Evolutionary conservation across 2,329 filamentous ascomycete genomes (phyloP).

Genomic region (Xylariaceae sp.): DNA sequence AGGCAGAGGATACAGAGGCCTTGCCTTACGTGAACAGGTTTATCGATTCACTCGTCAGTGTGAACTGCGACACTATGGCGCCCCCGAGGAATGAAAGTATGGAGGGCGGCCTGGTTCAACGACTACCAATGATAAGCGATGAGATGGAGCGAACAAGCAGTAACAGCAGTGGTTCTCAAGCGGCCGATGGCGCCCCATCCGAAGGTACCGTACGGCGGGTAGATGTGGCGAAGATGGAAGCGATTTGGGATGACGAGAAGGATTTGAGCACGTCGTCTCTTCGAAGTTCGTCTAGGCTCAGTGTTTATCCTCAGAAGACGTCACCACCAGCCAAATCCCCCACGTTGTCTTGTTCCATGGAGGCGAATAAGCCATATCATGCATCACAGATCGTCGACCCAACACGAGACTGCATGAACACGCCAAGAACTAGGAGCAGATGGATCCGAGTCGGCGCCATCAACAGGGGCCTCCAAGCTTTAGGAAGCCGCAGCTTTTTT

Average conservation of each 20-base stretch:
- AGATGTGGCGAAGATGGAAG: constrained; percentile 24
- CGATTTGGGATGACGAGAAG: constrained; percentile 23
- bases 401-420: constrained; percentile 23
- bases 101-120: constrained; percentile 21
- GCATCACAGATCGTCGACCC: constrained; percentile 18
- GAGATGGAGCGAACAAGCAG: constrained; percentile 29
- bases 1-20: constrained; percentile 31
- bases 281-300: constrained; percentile 24
- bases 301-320: constrained; percentile 18
- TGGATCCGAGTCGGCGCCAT: constrained; percentile 38
- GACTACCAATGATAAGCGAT: constrained; percentile 33
- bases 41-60: constrained; percentile 23
- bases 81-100: constrained; percentile 14
- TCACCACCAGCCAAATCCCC: constrained; percentile 25
- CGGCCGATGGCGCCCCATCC: constrained; percentile 11
- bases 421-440: constrained; percentile 33
- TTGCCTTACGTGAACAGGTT: constrained; percentile 22
- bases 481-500: constrained; percentile 44
- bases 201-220: constrained; percentile 28
- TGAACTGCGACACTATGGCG: constrained; percentile 23
- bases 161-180: constrained; percentile 14
- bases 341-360: constrained; percentile 23
- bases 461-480: constrained; percentile 38
- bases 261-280: constrained; percentile 15
- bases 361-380: constrained; percentile 30